Base-by-base conservation (phyloP, 1,139 yeast species). In the Candida sp. region DNA sequence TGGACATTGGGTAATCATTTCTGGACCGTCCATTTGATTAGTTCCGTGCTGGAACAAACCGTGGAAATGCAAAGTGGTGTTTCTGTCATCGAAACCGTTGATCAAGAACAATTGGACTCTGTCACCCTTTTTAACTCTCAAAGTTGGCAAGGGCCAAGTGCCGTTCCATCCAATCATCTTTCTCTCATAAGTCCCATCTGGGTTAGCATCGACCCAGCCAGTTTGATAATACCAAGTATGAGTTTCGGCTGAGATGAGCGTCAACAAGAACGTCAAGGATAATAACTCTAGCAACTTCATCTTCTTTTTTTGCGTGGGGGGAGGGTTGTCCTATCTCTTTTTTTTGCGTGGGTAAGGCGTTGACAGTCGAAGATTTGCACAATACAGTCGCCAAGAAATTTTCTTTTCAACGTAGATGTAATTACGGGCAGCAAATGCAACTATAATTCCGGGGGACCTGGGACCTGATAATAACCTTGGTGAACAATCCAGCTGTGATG, bases 1-100 rank as follows among this genome's bases (percentile, higher is more conserved):
- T 30, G 94, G 93, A 68, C 94, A 88, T 67, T 88, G 94, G 7
- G 91, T 85, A 37, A 88, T 84, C 78, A 81, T 79, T 61, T 85
- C 86, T 3, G 94, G 91, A 5, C 96, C 96, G 66, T 88, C 96
- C 90, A 85, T 86, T 63, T 80, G 83, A 55, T 70, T 75, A 2
- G 80, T 67, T 8, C 84, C 85, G 38, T 79, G 77, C 71, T 85
- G 89, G 67, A 85, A 85, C 54, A 88, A 65, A 7, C 96, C 96
- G 58, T 88, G 96, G 79, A 88, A 86, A 68, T 88, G 96, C 48
- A 88, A 67, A 5, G 91, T 81, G 3, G 93, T 84, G 59, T 83
- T 78, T 40, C 70, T 63, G 53, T 78, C 78, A 12, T 66, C 74
- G 50, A 88, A 74, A 2, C 82, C 83, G 63, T 88, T 88, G 26